A percentile compares a stretch with the other conserved stretches of the same genome.
Evolutionary conservation across 2,329 filamentous ascomycete species (phyloP).

Genomic region (Aspergillus viridinutans): DNA sequence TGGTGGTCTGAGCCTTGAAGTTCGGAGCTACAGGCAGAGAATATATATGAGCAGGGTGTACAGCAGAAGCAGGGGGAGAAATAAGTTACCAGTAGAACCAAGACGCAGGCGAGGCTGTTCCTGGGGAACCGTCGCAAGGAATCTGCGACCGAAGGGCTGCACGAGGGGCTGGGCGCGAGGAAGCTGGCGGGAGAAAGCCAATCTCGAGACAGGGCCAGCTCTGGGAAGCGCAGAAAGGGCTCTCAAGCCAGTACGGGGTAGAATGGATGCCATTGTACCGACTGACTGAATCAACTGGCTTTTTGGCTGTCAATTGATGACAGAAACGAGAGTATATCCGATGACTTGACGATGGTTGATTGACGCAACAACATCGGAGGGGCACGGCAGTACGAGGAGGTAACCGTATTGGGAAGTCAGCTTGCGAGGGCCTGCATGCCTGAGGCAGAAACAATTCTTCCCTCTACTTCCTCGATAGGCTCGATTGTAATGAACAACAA

Average conservation of each 20-base stretch:
- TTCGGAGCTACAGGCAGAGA: constrained; percentile 49
- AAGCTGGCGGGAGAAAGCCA: constrained; percentile 15
- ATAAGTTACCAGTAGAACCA: constrained; percentile 30
- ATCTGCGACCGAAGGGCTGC: constrained; percentile 27
- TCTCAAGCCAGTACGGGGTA: constrained; percentile 24
- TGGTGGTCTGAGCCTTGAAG: constrained; percentile 64
- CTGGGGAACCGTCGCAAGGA: constrained; percentile 22
- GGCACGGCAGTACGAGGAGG: not conserved
- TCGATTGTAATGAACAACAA: too few relatives aligned
- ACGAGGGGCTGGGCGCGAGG: constrained; percentile 15
- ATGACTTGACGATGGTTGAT: not conserved
- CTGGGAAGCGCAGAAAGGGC: constrained; percentile 22
- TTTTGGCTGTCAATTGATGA: not conserved
- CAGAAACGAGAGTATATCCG: not conserved
- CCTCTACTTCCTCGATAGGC: not conserved
- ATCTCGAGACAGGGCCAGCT: constrained; percentile 14
- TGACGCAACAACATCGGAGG: not conserved
- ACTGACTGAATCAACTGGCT: not conserved
- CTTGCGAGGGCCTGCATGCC: not conserved
- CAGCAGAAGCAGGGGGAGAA: too few relatives aligned
- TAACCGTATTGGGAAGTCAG: not conserved
- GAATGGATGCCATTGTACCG: constrained; percentile 25
- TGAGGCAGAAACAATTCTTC: not conserved
- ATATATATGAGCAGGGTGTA: not conserved
- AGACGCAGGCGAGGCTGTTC: constrained; percentile 34